Evolutionary conservation across 768 basidiomycete species (phyloP), one percentile per base, ranked within the genome.

Genomic region (Lactarius quietus): DNA sequence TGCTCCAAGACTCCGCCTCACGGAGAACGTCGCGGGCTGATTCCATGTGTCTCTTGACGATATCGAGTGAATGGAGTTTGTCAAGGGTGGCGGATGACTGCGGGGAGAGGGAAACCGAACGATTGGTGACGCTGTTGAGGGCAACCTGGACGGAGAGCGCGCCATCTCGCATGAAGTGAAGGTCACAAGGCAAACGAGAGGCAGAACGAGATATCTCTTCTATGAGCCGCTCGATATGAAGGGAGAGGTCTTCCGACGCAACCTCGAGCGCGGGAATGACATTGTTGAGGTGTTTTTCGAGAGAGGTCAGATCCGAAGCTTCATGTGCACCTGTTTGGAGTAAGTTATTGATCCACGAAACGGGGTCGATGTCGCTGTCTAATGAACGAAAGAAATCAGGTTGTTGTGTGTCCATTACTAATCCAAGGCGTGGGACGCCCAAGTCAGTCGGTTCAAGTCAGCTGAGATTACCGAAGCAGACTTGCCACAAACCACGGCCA

Each of bases 1-100:
- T 92, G 63, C 89, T 92, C 97, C 97, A 99, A 69, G 89, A 92
- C 79, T 98, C 95, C 15, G 97, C 95, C 73, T 98, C 96, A 29
- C 89, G 86, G 39, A 98, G 77, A 20, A 98, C 94, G 67, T 93
- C 93, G 38, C 95, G 81, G 1, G 93, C 84, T 0, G 87, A 86
- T 73, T 95, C 93, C 93, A 99, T 95, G 26, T 89, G 82, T 28
- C 79, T 79, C 73, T 94, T 97, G 33, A 95, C 83, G 12, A 83
- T 85, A 75, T 98, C 94, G 45, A 98, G 81, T 52, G 87, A 80
- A 60, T 86, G 85, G n/a, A 99, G 78, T 38, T 84, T 83, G 61
- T 93, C 87, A 64, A 98, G 80, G 4, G 89, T 88, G 5, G 77
- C 77, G 57, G 81, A 82, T 1, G 90, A 95, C 57, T 81, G 81